These are phyloP conservation scores for Juncus effusus DNA, from an alignment of 176 grass and related monocot genomes.

Conservation along the genomic window DNA sequence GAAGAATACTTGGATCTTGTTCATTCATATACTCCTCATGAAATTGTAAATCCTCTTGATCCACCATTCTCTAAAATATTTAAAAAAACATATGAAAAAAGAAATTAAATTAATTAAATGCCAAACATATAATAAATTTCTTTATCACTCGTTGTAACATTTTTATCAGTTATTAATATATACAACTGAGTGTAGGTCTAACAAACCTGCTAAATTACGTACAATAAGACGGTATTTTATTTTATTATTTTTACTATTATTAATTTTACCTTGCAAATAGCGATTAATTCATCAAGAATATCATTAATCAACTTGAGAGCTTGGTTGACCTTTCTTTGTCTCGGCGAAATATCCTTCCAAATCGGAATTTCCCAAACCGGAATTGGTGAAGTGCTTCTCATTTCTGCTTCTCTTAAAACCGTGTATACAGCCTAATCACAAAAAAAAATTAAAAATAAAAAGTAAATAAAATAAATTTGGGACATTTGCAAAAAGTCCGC, in stretches of 20 bases:
- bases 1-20: slow-evolving; percentile 98
- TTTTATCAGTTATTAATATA: too few species aligned
- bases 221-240: background rate
- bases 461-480: background rate
- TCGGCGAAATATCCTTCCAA: slow-evolving; percentile 95
- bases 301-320: slow-evolving; percentile 76
- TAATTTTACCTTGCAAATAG: slow-evolving; percentile 78
- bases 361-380: slow-evolving; percentile 99
- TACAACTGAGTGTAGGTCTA: too few species aligned
- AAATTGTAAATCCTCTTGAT: slow-evolving; percentile 94
- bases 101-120: background rate
- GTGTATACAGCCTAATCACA: slow-evolving; percentile 72
- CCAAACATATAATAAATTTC: too few species aligned
- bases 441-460: slow-evolving; percentile 12
- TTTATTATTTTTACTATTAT: too few species aligned
- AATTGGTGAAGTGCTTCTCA: slow-evolving; percentile 89
- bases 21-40: slow-evolving; percentile 95
- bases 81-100: slow-evolving; percentile 17
- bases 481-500: too few species aligned
- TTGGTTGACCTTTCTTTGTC: slow-evolving; percentile 88
- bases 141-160: too few species aligned
- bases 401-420: slow-evolving; percentile 78
- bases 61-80: slow-evolving; percentile 74
- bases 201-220: background rate
- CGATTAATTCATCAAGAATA: slow-evolving; percentile 74